Evolutionary conservation across 1,284 basidiomycete species (phyloP).

Genomic region (Pseudomicrostroma phylloplanum): DNA sequence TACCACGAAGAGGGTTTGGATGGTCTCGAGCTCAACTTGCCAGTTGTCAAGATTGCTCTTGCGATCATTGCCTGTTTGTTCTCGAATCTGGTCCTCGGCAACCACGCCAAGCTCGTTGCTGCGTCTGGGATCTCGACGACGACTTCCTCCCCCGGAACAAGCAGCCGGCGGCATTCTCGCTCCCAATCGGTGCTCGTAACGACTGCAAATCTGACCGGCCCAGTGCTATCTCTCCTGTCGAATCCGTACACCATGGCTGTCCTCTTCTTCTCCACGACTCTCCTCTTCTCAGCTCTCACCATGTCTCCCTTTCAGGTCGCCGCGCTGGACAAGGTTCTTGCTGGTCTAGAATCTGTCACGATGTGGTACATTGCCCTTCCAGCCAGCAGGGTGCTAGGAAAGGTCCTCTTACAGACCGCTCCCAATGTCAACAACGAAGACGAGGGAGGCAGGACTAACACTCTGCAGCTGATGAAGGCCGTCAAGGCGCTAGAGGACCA

Average conservation of each 20-base stretch:
- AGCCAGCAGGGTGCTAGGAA: conserved; percentile 39
- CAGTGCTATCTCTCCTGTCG: conserved; percentile 28
- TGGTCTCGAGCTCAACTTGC: conserved; percentile 30
- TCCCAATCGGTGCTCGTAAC: conserved; percentile 32
- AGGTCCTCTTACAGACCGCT: conserved; percentile 44
- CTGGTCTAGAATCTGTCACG: conserved; percentile 38
- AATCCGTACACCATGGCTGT: conserved; percentile 48
- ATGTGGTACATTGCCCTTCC: conserved; percentile 47
- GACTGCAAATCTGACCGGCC: conserved; percentile 24
- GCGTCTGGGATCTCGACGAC: conserved; percentile 46
- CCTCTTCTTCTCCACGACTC: conserved; percentile 39
- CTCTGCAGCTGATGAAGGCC: conserved; percentile 28
- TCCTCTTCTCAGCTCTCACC: conserved; percentile 32
- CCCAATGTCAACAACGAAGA: conserved; percentile 16
- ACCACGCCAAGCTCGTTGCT: conserved; percentile 32
- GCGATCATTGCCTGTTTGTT: conserved; percentile 35
- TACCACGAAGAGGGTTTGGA: conserved; percentile 29
- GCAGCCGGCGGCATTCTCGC: conserved; percentile 20
- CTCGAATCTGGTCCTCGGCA: conserved; percentile 35
- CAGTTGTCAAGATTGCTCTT: conserved; percentile 16
- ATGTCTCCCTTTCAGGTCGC: conserved; percentile 43
- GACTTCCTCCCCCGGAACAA: conserved; percentile 17
- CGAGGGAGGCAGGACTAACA: conserved; percentile 12
- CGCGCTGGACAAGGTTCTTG: conserved; percentile 47
- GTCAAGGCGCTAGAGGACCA: conserved; percentile 37